phyloP scores from a whole-genome alignment of 306 rosid species.

The Astragalus glycyphyllos region DNA sequence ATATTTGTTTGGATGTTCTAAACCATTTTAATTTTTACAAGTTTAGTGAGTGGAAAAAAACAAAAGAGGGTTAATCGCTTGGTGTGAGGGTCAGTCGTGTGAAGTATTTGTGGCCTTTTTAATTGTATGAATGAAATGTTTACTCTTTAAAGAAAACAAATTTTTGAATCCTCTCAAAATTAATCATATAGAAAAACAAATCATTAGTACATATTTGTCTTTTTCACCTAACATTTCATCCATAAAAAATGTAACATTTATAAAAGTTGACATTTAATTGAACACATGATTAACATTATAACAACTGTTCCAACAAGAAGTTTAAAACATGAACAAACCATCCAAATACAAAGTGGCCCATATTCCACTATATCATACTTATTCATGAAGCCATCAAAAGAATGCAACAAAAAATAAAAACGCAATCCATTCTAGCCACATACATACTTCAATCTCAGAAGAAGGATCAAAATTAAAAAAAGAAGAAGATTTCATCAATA shows the following conservation, averaged over 20 bases:
- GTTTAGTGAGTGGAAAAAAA: too few relatives aligned
- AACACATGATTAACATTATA: constrained; percentile 7
- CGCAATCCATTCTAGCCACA: background rate
- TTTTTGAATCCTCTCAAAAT: background rate
- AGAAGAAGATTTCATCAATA: too few relatives aligned
- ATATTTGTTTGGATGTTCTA: too few relatives aligned
- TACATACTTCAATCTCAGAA: too few relatives aligned
- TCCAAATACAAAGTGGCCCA: constrained; percentile 13
- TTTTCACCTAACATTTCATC: background rate
- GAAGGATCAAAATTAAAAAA: too few relatives aligned
- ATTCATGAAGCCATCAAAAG: background rate
- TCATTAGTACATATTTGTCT: background rate
- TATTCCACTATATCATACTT: constrained; percentile 6
- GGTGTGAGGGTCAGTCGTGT: too few relatives aligned
- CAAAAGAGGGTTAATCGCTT: too few relatives aligned
- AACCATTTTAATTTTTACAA: too few relatives aligned
- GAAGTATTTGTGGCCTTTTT: too few relatives aligned
- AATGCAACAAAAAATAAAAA: background rate
- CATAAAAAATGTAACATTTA: constrained; percentile 16
- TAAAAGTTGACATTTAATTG: constrained; percentile 14
- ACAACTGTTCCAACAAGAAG: background rate
- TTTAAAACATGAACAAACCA: constrained; percentile 26
- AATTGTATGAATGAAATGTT: background rate
- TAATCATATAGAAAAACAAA: background rate
- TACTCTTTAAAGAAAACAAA: too few relatives aligned